Percentiles rank a stretch among this genome's conserved stretches.
Evolutionary conservation across 805 yeast genomes (phyloP).

Genomic region (Metschnikowia vanudenii): DNA sequence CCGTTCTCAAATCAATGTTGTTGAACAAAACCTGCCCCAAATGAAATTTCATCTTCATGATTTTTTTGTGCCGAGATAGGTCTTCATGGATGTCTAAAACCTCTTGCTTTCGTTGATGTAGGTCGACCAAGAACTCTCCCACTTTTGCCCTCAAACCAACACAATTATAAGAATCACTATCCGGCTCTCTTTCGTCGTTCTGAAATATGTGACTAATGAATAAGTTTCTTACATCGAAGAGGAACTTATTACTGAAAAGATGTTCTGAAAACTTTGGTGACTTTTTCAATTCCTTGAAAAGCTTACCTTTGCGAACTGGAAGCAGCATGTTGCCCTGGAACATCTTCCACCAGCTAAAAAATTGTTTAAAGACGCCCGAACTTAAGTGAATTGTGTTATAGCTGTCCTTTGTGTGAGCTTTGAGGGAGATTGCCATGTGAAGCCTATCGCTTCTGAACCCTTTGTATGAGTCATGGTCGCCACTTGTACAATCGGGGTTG

Average conservation of each 20-base stretch:
- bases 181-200: slow-evolving; percentile 40
- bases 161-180: slow-evolving; percentile 46
- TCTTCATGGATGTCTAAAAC: slow-evolving; percentile 39
- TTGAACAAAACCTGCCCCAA: slow-evolving; percentile 60
- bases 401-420: slow-evolving; percentile 35
- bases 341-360: slow-evolving; percentile 82
- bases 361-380: slow-evolving; percentile 64
- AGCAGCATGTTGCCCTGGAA: slow-evolving; percentile 77
- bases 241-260: slow-evolving; percentile 75
- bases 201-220: slow-evolving; percentile 72
- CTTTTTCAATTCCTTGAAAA: slow-evolving; percentile 58
- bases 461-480: slow-evolving; percentile 39
- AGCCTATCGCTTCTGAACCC: slow-evolving; percentile 42
- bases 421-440: slow-evolving; percentile 41
- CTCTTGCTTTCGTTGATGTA: slow-evolving; percentile 43
- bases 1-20: slow-evolving; percentile 58
- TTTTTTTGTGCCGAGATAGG: slow-evolving; percentile 45
- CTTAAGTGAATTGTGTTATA: slow-evolving; percentile 77
- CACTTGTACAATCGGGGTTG: slow-evolving; percentile 51
- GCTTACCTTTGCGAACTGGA: slow-evolving; percentile 72
- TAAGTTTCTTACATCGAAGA: slow-evolving; percentile 68
- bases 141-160: slow-evolving; percentile 63
- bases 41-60: slow-evolving; percentile 58
- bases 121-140: slow-evolving; percentile 37
- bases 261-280: slow-evolving; percentile 73